A percentile compares a stretch with the other conserved stretches of the same genome.
These are phyloP conservation scores for Pythium monospermum DNA, from an alignment of 352 stramenopile species.

Conservation along the genomic window DNA sequence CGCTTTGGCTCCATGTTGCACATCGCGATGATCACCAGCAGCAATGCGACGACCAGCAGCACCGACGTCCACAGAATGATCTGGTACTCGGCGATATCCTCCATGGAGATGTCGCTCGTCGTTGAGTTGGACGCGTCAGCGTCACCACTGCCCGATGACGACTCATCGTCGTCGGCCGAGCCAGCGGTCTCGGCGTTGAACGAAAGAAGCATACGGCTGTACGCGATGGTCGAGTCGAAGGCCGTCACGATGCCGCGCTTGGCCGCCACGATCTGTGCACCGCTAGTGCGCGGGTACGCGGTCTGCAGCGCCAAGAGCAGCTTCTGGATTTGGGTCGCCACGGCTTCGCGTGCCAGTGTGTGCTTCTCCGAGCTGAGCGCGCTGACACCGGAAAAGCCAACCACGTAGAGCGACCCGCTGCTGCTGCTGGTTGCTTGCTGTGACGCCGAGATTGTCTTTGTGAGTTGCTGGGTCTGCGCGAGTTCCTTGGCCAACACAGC, in stretches of 20 bases:
- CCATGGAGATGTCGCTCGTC: constrained; percentile 33
- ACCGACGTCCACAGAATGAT: constrained; percentile 83
- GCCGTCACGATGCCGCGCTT: constrained; percentile 2
- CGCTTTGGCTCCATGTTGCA: constrained; percentile 67
- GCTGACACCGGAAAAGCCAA: constrained; percentile 3
- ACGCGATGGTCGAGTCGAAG: constrained; percentile 21
- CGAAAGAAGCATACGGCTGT: constrained; percentile 24
- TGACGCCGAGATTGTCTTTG: too few relatives aligned
- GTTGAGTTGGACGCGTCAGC: constrained; percentile 25
- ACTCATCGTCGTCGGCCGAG: constrained; percentile 11
- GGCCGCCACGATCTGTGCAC: constrained; percentile 35
- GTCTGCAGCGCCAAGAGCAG: constrained; percentile 40
- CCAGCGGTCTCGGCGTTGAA: constrained; percentile 19
- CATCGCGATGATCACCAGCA: constrained; percentile 53
- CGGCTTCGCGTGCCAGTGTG: constrained; percentile 18
- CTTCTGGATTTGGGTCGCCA: constrained; percentile 24
- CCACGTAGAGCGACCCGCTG: neutral
- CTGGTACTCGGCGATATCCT: constrained; percentile 73
- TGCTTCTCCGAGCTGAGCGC: constrained; percentile 24
- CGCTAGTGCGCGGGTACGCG: constrained; percentile 15
- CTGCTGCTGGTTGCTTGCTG: too few relatives aligned
- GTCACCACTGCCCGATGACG: constrained; percentile 18
- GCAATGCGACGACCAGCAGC: constrained; percentile 39
- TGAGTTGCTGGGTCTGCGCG: too few relatives aligned
- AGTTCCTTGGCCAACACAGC: too few relatives aligned